Percentiles rank a stretch among this genome's conserved stretches.
phyloP scores from a whole-genome alignment of 805 yeast species.

The Candida nonsorbophila region DNA sequence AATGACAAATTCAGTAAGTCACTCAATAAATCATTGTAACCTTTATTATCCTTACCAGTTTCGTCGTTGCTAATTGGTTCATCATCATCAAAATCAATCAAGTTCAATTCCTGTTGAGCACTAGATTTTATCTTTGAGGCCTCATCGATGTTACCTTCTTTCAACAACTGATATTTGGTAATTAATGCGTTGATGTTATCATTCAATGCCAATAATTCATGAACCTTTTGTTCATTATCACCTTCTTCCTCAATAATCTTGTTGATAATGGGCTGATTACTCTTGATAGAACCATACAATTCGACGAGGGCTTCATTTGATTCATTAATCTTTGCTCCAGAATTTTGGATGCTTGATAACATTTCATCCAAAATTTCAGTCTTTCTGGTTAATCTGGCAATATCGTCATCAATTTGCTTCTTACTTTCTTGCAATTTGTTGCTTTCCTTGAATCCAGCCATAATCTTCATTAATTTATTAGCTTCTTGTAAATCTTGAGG shows the following conservation, averaged over 20 bases:
- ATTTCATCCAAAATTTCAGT: conserved; percentile 84
- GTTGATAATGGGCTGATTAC: conserved; percentile 81
- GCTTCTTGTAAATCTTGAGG: conserved; percentile 96
- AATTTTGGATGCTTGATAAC: conserved; percentile 50
- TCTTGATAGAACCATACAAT: conserved; percentile 70
- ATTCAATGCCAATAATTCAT: conserved; percentile 61
- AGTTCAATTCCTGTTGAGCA: conserved; percentile 25
- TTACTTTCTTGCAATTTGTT: conserved; percentile 59
- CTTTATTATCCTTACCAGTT: conserved; percentile 27
- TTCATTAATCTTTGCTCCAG: conserved; percentile 32
- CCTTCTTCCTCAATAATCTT: conserved; percentile 75
- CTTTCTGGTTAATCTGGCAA: conserved; percentile 78
- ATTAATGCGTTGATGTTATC: conserved; percentile 70
- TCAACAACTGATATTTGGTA: conserved; percentile 60
- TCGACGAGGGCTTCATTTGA: conserved; percentile 74
- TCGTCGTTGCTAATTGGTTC: conserved; percentile 28
- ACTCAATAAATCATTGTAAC: conserved; percentile 66
- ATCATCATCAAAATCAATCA: conserved; percentile 41
- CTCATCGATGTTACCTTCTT: conserved; percentile 54
- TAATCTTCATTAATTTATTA: conserved; percentile 90
- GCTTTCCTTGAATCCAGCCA: conserved; percentile 96
- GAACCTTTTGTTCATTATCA: conserved; percentile 61
- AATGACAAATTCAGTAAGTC: conserved; percentile 64
- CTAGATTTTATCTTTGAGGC: conserved; percentile 44
- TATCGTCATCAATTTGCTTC: conserved; percentile 76